Evolutionary conservation across 768 basidiomycete genomes (phyloP), one percentile per base, ranked within the genome.

Genomic region (Gloeostereum incarnatum): DNA sequence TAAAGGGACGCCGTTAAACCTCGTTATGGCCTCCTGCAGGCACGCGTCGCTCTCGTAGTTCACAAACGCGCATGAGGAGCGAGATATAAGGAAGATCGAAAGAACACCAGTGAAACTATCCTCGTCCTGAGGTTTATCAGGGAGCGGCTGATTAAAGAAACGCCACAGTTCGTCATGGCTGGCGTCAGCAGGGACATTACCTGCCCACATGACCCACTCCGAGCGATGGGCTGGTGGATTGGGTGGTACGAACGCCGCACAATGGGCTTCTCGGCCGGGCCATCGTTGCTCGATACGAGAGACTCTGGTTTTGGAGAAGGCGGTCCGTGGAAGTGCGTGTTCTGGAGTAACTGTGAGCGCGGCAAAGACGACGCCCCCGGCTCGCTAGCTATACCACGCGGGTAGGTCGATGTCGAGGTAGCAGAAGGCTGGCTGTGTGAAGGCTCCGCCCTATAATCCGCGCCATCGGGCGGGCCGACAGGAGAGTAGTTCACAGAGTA

Each of bases 151-250:
- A 45, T 71, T 80, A 62, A 97, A 92, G 56, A 92, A 93, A 5
- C 65, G 65, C 83, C 81, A 86, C 3, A 96, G 65, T 51, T 96
- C 92, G 46, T 89, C 81, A 43, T 89, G 74, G 3, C 75, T 77
- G 11, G 88, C 78, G 49, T 92, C 87, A 4, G 71, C 69, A 2
- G 88, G 87, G 3, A 96, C 83, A 52, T 97, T 97, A 7, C 93
- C 93, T 9, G 79, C 81, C 93, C 93, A 96, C 87, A 92, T 89
- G 1, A 91, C 91, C 87, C 85, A 93, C 42, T 89, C 87, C 5
- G 87, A 88, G 10, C 88, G 74, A 38, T 84, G 69, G 8, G 75
- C 61, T 9, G 83, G 81, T 1, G 79, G 73, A 40, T 76, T 81
- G 2, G 82, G 82, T 85, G 83, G 48, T 79, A 83, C 16, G 69